phyloP scores from a whole-genome alignment of 2,329 filamentous ascomycete genomes.

The Venturia effusa region DNA sequence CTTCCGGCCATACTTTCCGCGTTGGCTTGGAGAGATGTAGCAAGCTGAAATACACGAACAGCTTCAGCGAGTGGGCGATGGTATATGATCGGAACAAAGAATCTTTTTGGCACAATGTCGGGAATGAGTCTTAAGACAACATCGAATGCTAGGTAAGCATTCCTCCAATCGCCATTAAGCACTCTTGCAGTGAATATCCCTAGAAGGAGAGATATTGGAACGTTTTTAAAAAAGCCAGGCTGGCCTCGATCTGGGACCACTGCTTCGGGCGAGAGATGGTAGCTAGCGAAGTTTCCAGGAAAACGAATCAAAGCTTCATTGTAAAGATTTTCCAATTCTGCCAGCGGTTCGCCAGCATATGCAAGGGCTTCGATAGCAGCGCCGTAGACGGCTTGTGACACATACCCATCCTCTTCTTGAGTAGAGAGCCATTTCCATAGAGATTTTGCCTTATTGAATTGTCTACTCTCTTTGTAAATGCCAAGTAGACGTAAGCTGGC shows the following conservation, averaged over 20 bases:
- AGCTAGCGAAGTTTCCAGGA: conserved; percentile 34
- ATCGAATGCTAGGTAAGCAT: conserved; percentile 40
- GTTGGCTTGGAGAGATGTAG: conserved; percentile 30
- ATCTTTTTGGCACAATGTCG: conserved; percentile 27
- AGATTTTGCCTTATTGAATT: conserved; percentile 25
- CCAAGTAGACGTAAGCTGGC: conserved; percentile 36
- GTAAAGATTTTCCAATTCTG: conserved; percentile 36
- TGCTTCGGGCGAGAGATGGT: conserved; percentile 37
- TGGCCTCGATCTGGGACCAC: conserved; percentile 32
- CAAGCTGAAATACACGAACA: conserved; percentile 37
- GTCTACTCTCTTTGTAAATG: conserved; percentile 35
- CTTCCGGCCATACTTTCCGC: neutral
- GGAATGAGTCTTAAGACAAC: conserved; percentile 37
- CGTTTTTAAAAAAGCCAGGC: conserved; percentile 21
- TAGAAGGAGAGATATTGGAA: conserved; percentile 34
- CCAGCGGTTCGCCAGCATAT: conserved; percentile 27
- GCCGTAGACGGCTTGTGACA: conserved; percentile 35
- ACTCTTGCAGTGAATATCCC: conserved; percentile 38
- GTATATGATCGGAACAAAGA: conserved; percentile 35
- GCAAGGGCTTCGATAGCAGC: conserved; percentile 39
- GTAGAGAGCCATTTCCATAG: conserved; percentile 39
- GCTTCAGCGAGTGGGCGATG: conserved; percentile 36
- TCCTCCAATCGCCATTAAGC: conserved; percentile 33
- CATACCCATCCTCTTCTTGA: conserved; percentile 28
- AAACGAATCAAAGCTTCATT: conserved; percentile 34